Conservation (phyloP, 352 stramenopile genomes). For the Phytophthora sp. region DNA sequence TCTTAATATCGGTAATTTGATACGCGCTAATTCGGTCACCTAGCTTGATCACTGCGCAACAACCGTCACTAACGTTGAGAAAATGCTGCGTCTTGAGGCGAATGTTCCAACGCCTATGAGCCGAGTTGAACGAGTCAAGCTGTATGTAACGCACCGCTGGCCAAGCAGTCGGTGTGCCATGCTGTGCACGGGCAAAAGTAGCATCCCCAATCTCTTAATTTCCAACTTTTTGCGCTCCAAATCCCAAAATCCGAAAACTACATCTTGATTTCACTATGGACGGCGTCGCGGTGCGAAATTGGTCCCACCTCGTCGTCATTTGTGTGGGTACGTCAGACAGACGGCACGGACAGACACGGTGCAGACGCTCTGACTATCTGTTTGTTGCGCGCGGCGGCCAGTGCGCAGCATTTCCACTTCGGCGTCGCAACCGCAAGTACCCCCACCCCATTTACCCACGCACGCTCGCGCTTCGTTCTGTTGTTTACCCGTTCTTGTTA, state of each 20-base stretch:
- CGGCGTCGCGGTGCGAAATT: neutral
- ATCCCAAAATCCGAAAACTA: neutral
- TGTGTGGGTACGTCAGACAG: constrained; percentile 20
- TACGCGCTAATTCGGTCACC: constrained; percentile 18
- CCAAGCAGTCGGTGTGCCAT: constrained; percentile 11
- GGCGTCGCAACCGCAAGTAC: constrained; percentile 42
- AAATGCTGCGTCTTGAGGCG: constrained; percentile 12
- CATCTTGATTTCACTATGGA: constrained; percentile 13
- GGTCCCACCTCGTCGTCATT: constrained; percentile 23
- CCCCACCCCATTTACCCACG: constrained; percentile 3
- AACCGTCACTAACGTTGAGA: constrained; percentile 19
- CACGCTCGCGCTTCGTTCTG: constrained; percentile 8
- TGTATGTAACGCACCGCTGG: neutral
- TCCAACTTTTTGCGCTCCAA: neutral
- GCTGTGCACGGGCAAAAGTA: constrained; percentile 4
- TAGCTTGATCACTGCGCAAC: constrained; percentile 12
- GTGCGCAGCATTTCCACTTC: constrained; percentile 41
- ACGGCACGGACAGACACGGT: constrained; percentile 2
- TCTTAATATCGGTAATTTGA: constrained; percentile 16
- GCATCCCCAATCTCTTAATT: neutral
- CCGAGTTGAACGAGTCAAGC: constrained; percentile 1
- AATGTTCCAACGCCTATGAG: constrained; percentile 9
- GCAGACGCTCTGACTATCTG: constrained; percentile 5
- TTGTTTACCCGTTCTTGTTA: constrained; percentile 25
- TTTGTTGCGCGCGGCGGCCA: neutral